Conservation (phyloP, 495 filamentous ascomycete species). For the Penicillium canescens region DNA sequence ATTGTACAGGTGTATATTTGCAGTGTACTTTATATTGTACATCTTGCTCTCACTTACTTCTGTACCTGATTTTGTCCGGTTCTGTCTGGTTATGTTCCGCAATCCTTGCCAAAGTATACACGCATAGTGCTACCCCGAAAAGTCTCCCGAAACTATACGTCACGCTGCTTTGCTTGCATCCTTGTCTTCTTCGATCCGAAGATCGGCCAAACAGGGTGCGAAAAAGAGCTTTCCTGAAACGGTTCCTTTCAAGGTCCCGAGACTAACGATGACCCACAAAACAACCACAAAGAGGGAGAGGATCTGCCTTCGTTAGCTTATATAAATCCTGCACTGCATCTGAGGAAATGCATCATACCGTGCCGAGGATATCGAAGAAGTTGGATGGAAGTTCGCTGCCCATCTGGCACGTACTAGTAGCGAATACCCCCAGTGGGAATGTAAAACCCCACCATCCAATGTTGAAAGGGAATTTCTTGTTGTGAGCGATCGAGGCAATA, state of each 20-base stretch:
- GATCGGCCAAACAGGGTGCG: conserved; percentile 53
- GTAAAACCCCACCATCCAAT: conserved; percentile 71
- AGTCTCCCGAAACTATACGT: background rate
- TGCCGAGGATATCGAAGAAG: conserved; percentile 56
- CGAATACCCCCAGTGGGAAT: conserved; percentile 61
- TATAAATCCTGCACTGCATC: no score
- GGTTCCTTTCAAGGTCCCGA: conserved; percentile 43
- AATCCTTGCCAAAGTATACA: conserved; percentile 5
- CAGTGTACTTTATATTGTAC: no score
- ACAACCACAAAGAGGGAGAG: conserved; percentile 48
- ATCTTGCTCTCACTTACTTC: no score
- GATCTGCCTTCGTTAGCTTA: conserved; percentile 32
- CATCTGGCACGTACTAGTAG: conserved; percentile 47
- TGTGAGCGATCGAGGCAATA: conserved; percentile 29
- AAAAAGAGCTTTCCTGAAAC: conserved; percentile 48
- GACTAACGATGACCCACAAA: conserved; percentile 52
- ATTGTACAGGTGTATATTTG: no score
- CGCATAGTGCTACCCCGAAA: background rate
- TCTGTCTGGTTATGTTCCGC: conserved; percentile 2
- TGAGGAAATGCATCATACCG: conserved; percentile 22
- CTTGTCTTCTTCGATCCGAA: conserved; percentile 25
- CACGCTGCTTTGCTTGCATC: conserved; percentile 20
- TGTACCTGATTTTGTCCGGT: no score
- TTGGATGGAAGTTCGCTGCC: conserved; percentile 49
- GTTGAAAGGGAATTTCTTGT: conserved; percentile 59